These are phyloP conservation scores for Xylaria longipes DNA, from an alignment of 495 filamentous ascomycete genomes.

Conservation along the genomic window DNA sequence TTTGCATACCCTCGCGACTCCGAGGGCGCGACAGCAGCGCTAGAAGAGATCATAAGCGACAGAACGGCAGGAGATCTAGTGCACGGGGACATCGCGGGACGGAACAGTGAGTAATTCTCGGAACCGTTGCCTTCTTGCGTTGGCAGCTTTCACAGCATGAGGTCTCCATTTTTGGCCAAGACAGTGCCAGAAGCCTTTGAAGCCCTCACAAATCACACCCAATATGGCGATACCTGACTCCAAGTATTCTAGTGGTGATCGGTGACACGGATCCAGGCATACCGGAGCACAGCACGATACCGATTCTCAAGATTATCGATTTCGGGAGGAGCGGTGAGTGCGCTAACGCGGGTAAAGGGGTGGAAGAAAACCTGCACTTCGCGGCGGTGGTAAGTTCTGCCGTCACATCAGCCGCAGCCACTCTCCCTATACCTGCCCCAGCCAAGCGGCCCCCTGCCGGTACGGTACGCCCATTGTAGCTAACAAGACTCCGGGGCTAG, in stretches of 20 bases:
- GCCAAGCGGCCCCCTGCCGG: too few species aligned
- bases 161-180: too few species aligned
- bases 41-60: background rate
- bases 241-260: too few species aligned
- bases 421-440: too few species aligned
- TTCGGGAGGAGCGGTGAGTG: background rate
- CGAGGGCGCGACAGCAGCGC: too few species aligned
- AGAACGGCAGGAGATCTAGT: background rate
- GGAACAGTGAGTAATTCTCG: too few species aligned
- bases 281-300: background rate
- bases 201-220: too few species aligned
- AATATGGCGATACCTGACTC: too few species aligned
- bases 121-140: too few species aligned
- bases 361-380: background rate
- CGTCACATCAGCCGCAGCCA: background rate
- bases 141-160: too few species aligned
- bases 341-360: background rate
- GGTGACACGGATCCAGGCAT: background rate
- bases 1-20: background rate
- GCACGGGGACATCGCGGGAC: background rate
- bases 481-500: background rate
- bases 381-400: background rate
- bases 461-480: too few species aligned
- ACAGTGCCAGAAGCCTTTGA: too few species aligned
- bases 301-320: conserved; percentile 14